These are phyloP conservation scores for Aegilops tauschii DNA, from an alignment of 176 grass and related monocot species.

Conservation along the genomic window DNA sequence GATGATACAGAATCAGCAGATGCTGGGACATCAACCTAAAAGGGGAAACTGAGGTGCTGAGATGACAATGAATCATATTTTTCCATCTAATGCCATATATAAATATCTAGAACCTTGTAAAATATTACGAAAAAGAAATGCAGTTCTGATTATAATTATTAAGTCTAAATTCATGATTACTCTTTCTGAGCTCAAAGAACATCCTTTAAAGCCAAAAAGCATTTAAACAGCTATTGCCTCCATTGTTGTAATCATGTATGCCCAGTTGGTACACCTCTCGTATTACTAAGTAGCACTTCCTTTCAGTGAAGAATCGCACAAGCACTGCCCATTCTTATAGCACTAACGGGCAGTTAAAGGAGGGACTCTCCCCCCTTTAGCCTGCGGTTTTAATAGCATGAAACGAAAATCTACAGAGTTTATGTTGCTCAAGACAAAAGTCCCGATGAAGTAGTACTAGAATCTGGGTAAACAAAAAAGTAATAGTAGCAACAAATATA, in stretches of 20 bases:
- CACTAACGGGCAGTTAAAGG: no score
- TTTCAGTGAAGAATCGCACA: background rate
- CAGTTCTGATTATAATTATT: background rate
- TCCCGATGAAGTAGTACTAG: background rate
- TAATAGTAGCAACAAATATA: background rate
- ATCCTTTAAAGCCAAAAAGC: background rate
- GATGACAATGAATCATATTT: background rate
- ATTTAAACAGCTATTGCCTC: background rate
- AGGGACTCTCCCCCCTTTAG: no score
- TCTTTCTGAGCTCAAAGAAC: slow-evolving; percentile 6
- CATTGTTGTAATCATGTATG: background rate
- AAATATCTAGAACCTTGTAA: background rate
- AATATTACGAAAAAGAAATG: background rate
- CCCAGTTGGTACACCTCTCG: background rate
- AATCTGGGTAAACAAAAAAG: background rate
- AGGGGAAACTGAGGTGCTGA: background rate
- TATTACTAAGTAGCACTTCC: background rate
- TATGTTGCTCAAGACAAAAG: background rate
- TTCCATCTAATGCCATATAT: background rate
- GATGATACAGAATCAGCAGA: slow-evolving; percentile 73
- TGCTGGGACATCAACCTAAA: slow-evolving; percentile 72
- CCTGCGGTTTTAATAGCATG: no score
- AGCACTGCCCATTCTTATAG: background rate
- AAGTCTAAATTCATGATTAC: background rate
- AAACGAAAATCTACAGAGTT: no score